Base-by-base conservation (phyloP, 2,329 filamentous ascomycete species). In the Pseudogymnoascus pannorum region DNA sequence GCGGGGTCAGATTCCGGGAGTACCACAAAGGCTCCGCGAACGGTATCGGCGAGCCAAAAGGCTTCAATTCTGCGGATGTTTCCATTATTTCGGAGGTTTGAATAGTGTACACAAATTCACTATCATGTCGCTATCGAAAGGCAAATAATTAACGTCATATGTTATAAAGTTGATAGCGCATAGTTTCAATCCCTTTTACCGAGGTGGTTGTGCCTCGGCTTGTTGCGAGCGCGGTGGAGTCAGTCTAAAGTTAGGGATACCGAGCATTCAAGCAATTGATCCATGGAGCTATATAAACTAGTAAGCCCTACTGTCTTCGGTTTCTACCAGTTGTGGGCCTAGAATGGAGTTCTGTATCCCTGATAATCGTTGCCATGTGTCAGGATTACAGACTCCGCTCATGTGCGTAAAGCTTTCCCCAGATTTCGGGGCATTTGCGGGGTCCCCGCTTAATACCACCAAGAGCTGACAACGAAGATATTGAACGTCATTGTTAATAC, bases 1-100 rank as follows among this genome's bases (percentile, higher is more conserved):
- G 87, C 0, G 85, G 83, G 35, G 71, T 68, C 4, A 67, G 60
- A 36, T 70, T 65, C 14, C 71, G 60, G 1, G 70, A 71, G 40
- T 71, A 72, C 71, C 71, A 72, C 11, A 72, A 64, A 2, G 71
- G 71, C 57, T 72, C 71, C 2, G 70, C 69, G 48, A 70, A 72
- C 14, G 70, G 71, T 12, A 62, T 67, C 14, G 65, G 62, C 57
- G 62, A 64, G n/a, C 70, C 69, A 48, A 72, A 71, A 59, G 57
- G 57, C 57, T 54, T 54, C 8, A 54, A 31, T 20, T 54, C 48
- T 54, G 48, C 33, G 18, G 26, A 31, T 31, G 48, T 20, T 31
- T 24, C 48, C 48, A 54, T 54, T 54, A 33, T 54, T 33, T n/a
- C 26, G 5, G 26, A 31, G 9, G 16, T 9, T 54, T 54, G 16